A percentile compares a stretch with the other conserved stretches of the same genome.
phyloP scores from a whole-genome alignment of 805 yeast genomes.

The Pichia exigua region DNA sequence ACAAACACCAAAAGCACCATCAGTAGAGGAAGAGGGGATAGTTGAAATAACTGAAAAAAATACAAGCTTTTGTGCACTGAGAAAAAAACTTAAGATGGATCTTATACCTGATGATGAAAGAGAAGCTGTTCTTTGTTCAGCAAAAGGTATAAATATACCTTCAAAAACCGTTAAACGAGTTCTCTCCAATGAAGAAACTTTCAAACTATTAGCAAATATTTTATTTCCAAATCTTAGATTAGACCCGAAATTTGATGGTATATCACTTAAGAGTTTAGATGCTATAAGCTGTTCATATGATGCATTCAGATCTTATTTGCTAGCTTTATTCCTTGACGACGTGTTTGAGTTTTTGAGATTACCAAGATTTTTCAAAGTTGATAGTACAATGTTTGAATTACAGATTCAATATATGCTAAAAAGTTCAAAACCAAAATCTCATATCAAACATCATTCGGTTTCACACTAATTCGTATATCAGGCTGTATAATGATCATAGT shows the following conservation, averaged over 20 bases:
- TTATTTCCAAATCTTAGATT: slow-evolving; percentile 15
- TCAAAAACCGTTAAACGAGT: slow-evolving; percentile 10
- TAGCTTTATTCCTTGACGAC: slow-evolving; percentile 14
- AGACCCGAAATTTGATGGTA: slow-evolving; percentile 1
- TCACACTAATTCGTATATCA: neutral
- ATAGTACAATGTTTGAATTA: slow-evolving; percentile 19
- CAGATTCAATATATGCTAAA: slow-evolving; percentile 14
- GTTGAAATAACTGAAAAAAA: neutral
- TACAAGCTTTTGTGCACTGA: neutral
- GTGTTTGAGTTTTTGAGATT: slow-evolving; percentile 16
- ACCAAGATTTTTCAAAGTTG: slow-evolving; percentile 18
- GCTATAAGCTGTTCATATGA: slow-evolving; percentile 11
- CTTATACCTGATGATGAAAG: slow-evolving; percentile 3
- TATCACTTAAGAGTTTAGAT: neutral
- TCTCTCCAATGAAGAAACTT: slow-evolving; percentile 13
- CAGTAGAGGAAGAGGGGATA: neutral
- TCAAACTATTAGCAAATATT: slow-evolving; percentile 12
- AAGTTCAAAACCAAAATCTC: neutral
- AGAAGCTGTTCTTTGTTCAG: slow-evolving; percentile 2
- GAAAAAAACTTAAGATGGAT: neutral
- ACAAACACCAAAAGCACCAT: neutral
- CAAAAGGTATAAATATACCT: slow-evolving; percentile 11
- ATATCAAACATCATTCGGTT: neutral
- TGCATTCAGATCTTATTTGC: slow-evolving; percentile 17
- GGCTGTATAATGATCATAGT: neutral